Evolutionary conservation across 805 yeast species (phyloP), one percentile per base, ranked within the genome.

Genomic region (Komagataella pastoris): DNA sequence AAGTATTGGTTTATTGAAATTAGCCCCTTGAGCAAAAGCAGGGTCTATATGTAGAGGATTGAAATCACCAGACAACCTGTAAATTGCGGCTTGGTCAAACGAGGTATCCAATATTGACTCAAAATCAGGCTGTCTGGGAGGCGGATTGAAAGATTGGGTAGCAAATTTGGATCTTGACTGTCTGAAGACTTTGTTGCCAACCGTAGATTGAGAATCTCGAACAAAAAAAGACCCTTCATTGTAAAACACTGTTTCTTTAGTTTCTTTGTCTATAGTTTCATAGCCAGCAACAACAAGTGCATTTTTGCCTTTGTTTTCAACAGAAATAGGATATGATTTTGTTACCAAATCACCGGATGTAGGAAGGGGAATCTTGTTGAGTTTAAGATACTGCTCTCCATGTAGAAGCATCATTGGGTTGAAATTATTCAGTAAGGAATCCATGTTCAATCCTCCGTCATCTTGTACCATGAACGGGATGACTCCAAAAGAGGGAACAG

Each of bases 11-110:
- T 72, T 70, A 49, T 80, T 81, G 66, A 91, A 91, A 55, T 84
- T 85, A 49, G 91, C 97, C 53, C 86, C 86, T 56, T 82, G 79
- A 14, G 98, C 97, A 68, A 90, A 85, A 30, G 66, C 73, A 17
- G 98, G 97, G 70, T 91, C 98, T 64, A 91, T 83, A 71, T 90
- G 99, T 59, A 91, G 76, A 54, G 99, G 99, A 68, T 91, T 91
- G 67, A 82, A 83, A 72, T 91, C 99, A 51, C 97, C 98, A 55
- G 91, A 83, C 55, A 91, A 73, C 65, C 99, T 80, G 72, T 91
- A 91, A 52, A 90, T 68, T 3, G 96, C 88, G 48, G 97, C 97
- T 66, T 82, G 88, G 65, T 89, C 86, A 47, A 67, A 72, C 24
- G 75, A 63, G 2, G 93, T 85, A 57, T 75, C 68, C 59, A 79